Evolutionary conservation across 1,139 yeast species (phyloP), one percentile per base, ranked within the genome.

Genomic region (Protomyces pachydermus): DNA sequence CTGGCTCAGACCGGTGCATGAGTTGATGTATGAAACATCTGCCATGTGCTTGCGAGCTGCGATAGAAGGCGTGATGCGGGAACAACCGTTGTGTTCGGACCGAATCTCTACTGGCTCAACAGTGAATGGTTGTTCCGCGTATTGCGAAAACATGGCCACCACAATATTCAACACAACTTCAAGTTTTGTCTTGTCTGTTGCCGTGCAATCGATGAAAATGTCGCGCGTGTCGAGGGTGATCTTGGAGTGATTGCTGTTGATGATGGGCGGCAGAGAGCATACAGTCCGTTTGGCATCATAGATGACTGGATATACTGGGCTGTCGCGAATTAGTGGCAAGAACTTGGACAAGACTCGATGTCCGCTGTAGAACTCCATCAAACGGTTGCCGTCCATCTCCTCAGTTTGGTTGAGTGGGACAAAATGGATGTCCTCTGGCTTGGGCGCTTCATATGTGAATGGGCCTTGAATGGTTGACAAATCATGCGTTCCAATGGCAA

Each of bases 401-500:
- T 84, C 82, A 16, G 84, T 80, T 79, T 95, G 98, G 76, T 91
- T 91, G 74, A 95, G 82, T 57, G 98, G 98, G 55, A 80, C 80
- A 71, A 90, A 90, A 69, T 82, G 81, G 74, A 95, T 84, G 57
- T 88, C 91, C 70, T 82, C 79, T 66, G 97, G 97, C 65, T 84
- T 80, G 70, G 88, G 80, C 48, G 93, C 98, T 74, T 87, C 90
- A 79, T 90, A 95, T 65, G 91, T 84, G 79, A 91, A 89, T 64
- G 97, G 97, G 32, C 93, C 90, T 55, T 82, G 76, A 70, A 93
- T 79, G 61, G 88, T 84, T 75, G 89, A 96, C 68, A 87, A 80
- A 77, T 95, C 98, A 75, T 95, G 99, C 66, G 99, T 95, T 72
- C 99, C 99, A 81, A 91, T 91, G 66, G 98, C 98, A 64, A 93